A percentile compares a stretch with the other conserved stretches of the same genome.
phyloP scores from a whole-genome alignment of 148 eudicot species.

The Chenopodium album region DNA sequence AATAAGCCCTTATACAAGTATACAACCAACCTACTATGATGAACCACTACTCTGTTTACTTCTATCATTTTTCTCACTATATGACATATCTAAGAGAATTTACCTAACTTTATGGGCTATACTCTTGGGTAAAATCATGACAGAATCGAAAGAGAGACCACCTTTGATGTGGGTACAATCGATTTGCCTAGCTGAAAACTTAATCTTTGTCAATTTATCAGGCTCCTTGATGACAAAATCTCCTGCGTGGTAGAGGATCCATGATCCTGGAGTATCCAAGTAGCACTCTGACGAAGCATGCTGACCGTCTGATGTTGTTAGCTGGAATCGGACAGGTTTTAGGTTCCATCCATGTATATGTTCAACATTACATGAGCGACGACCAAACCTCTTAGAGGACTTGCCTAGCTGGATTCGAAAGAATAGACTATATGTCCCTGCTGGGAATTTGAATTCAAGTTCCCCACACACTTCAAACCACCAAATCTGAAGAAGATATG shows the following conservation, averaged over 20 bases:
- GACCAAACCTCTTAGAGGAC: constrained; percentile 49
- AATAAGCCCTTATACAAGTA: not conserved
- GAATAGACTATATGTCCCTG: constrained; percentile 66
- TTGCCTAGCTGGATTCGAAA: constrained; percentile 73
- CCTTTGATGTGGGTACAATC: constrained; percentile 93
- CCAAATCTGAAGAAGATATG: constrained; percentile 90
- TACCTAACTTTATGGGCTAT: constrained; percentile 35
- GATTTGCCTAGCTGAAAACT: constrained; percentile 73
- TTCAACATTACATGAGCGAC: constrained; percentile 47
- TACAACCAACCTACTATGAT: not conserved
- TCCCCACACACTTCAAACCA: constrained; percentile 90
- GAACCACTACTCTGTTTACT: not conserved
- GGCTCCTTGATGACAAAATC: constrained; percentile 60
- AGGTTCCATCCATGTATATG: constrained; percentile 79
- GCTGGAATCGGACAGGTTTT: constrained; percentile 60
- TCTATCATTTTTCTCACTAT: not conserved
- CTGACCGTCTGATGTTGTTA: constrained; percentile 71
- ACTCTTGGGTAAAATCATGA: constrained; percentile 54
- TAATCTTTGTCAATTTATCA: constrained; percentile 45
- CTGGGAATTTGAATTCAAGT: constrained; percentile 67
- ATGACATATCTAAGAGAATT: constrained; percentile 18
- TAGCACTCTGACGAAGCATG: constrained; percentile 39
- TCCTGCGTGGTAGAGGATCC: constrained; percentile 69
- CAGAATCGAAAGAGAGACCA: constrained; percentile 77
- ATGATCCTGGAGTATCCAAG: constrained; percentile 56